Conservation (phyloP, 768 basidiomycete species). For the Trametes sanguinea region DNA sequence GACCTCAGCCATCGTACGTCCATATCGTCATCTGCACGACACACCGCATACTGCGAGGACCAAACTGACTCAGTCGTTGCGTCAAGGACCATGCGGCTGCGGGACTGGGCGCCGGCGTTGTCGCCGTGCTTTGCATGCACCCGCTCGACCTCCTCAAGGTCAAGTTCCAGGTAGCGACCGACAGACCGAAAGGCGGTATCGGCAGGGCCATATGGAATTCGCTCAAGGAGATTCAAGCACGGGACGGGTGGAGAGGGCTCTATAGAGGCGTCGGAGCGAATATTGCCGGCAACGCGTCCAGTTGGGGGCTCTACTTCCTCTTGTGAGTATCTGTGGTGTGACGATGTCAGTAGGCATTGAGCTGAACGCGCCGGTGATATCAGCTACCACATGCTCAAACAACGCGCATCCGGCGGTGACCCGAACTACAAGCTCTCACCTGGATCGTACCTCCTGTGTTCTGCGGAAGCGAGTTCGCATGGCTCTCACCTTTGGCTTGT, state of each 20-base stretch:
- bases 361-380: neutral
- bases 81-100: constrained; percentile 91
- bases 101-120: constrained; percentile 90
- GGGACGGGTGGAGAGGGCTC: constrained; percentile 80
- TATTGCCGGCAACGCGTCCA: constrained; percentile 91
- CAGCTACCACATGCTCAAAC: constrained; percentile 95
- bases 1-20: constrained; percentile 33
- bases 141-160: constrained; percentile 95
- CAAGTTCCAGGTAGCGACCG: constrained; percentile 86
- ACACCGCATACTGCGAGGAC: neutral
- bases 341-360: neutral
- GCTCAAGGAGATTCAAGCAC: constrained; percentile 68
- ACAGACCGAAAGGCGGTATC: constrained; percentile 56
- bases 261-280: constrained; percentile 92
- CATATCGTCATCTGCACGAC: neutral
- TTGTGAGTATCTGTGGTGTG: constrained; percentile 62
- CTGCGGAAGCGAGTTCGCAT: constrained; percentile 94
- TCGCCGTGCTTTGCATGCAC: constrained; percentile 94
- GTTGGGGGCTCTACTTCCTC: constrained; percentile 98
- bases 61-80: constrained; percentile 6
- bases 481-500: constrained; percentile 23
- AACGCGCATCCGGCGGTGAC: constrained; percentile 68
- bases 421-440: constrained; percentile 69
- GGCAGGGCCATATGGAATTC: constrained; percentile 78
- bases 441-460: constrained; percentile 80